phyloP scores from a whole-genome alignment of 768 basidiomycete species.

The Omphalotus guepiniiformis region DNA sequence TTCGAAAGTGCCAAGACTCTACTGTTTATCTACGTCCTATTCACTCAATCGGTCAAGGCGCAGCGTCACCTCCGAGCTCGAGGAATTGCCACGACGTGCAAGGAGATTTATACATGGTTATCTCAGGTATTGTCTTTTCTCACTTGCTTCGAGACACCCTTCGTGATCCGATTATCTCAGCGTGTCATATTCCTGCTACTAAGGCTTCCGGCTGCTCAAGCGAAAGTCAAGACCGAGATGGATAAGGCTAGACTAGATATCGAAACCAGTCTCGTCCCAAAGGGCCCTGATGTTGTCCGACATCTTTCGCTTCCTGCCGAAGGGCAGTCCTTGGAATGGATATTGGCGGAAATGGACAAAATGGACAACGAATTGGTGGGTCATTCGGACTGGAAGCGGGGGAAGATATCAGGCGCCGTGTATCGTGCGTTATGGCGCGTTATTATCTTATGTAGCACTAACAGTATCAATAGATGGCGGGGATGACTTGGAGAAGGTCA shows the following conservation, averaged over 20 bases:
- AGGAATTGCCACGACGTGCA: constrained; percentile 44
- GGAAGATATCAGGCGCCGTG: constrained; percentile 81
- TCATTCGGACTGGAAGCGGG: constrained; percentile 55
- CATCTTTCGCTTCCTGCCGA: constrained; percentile 62
- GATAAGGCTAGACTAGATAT: constrained; percentile 60
- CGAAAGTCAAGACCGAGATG: constrained; percentile 62
- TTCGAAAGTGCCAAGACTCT: constrained; percentile 51
- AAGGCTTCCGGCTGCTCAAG: constrained; percentile 54
- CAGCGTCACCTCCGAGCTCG: constrained; percentile 63
- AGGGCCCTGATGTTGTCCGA: constrained; percentile 56
- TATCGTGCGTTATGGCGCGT: constrained; percentile 55
- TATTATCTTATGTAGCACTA: constrained; percentile 1
- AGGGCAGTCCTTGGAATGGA: constrained; percentile 69
- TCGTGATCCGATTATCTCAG: constrained; percentile 27
- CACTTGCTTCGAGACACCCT: neutral
- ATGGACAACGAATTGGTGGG: constrained; percentile 62
- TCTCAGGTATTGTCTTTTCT: constrained; percentile 38
- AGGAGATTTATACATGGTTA: constrained; percentile 51
- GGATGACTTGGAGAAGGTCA: constrained; percentile 71
- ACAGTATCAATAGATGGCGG: constrained; percentile 62
- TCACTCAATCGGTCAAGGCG: constrained; percentile 46
- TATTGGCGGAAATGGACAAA: constrained; percentile 69
- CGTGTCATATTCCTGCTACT: constrained; percentile 52
- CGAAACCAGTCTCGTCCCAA: constrained; percentile 62
- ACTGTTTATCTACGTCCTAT: constrained; percentile 56